Conservation (phyloP, 352 stramenopile species). For the Phytophthora pisi region DNA sequence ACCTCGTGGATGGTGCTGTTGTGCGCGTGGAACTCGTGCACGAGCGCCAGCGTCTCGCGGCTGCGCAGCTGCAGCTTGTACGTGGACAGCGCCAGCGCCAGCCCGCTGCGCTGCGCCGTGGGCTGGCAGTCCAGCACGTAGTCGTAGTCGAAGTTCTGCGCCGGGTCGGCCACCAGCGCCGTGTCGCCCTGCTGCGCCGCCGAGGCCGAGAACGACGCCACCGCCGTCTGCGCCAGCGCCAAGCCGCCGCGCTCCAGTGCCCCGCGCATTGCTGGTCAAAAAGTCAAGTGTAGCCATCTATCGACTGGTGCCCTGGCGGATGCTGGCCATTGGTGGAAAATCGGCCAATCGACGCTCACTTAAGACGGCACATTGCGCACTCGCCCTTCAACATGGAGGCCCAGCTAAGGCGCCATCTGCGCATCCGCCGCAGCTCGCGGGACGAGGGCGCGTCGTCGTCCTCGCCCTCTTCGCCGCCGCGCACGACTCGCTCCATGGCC, state of each 20-base stretch:
- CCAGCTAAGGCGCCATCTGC: conserved; percentile 14
- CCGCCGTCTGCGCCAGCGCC: conserved; percentile 64
- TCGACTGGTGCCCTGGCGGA: not conserved
- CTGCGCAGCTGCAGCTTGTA: conserved; percentile 73
- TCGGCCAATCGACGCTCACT: not conserved
- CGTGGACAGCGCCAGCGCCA: conserved; percentile 75
- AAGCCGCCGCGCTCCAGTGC: conserved; percentile 53
- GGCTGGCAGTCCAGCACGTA: conserved; percentile 85
- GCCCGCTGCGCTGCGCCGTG: conserved; percentile 55
- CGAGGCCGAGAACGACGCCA: conserved; percentile 63
- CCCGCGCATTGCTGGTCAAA: conserved; percentile 35
- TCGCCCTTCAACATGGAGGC: conserved; percentile 31
- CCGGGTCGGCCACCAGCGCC: conserved; percentile 37
- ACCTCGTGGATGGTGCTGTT: conserved; percentile 84
- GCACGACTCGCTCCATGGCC: conserved; percentile 1
- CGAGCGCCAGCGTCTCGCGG: conserved; percentile 64
- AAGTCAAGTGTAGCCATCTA: conserved; percentile 15
- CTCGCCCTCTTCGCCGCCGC: not conserved
- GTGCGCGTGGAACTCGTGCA: conserved; percentile 78
- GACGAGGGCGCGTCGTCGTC: not conserved
- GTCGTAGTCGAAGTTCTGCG: conserved; percentile 79
- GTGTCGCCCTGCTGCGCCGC: conserved; percentile 16
- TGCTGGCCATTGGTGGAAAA: conserved; percentile 3
- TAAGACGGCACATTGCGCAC: too few species aligned
- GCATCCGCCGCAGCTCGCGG: conserved; percentile 9